phyloP scores from a whole-genome alignment of 2,329 filamentous ascomycete genomes.

The Domatiomyces catenatus region DNA sequence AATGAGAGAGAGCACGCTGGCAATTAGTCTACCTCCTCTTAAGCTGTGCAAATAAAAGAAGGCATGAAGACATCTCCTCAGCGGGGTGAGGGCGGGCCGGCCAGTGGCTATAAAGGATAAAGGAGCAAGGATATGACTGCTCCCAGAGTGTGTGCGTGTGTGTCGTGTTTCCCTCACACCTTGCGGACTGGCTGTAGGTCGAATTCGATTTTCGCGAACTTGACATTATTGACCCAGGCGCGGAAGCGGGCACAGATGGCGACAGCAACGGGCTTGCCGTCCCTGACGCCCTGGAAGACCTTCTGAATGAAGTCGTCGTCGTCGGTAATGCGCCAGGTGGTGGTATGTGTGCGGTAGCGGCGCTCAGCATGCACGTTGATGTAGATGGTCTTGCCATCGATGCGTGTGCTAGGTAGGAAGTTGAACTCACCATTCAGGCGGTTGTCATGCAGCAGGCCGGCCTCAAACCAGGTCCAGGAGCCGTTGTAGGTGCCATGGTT shows the following conservation, averaged over 20 bases:
- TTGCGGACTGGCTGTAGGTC: not conserved
- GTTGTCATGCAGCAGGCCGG: conserved; percentile 2
- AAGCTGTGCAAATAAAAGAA: too few relatives aligned
- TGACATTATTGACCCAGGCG: conserved; percentile 4
- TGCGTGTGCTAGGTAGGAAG: not conserved
- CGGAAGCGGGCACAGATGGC: conserved; percentile 2
- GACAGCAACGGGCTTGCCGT: conserved; percentile 3
- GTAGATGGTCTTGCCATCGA: conserved; percentile 1
- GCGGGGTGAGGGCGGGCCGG: too few relatives aligned
- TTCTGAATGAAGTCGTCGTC: conserved; percentile 1
- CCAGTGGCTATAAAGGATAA: too few relatives aligned
- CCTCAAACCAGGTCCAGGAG: conserved; percentile 6
- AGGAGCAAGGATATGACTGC: too few relatives aligned
- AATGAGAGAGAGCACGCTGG: too few relatives aligned
- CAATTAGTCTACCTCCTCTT: too few relatives aligned
- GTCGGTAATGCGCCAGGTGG: conserved; percentile 1
- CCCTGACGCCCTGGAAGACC: conserved; percentile 2
- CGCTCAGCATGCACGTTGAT: conserved; percentile 4
- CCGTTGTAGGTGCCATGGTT: conserved; percentile 5
- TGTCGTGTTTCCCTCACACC: not conserved
- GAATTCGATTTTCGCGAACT: not conserved
- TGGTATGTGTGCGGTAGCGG: conserved; percentile 1
- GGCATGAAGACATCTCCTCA: too few relatives aligned
- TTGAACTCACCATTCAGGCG: not conserved
- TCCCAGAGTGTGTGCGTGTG: too few relatives aligned